Evolutionary conservation across 805 yeast species (phyloP), one percentile per base, ranked within the genome.

Genomic region (Kazachstania bromeliacearum): DNA sequence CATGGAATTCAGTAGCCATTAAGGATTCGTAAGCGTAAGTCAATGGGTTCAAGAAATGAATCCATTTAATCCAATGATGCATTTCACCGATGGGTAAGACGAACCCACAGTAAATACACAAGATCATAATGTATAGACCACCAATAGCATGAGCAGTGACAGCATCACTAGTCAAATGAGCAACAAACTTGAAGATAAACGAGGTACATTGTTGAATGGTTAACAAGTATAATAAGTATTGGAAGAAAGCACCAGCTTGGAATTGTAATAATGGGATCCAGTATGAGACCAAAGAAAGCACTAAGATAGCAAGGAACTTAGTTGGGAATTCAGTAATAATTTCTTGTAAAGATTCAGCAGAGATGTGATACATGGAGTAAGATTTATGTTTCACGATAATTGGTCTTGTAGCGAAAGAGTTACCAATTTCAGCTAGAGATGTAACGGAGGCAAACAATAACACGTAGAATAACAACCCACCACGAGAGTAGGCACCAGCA

Each of bases 61-160:
- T 62, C 77, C 77, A 71, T 53, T 74, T 69, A 39, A 73, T 70
- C 82, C 82, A 75, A 46, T 76, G 77, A 49, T 72, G 71, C 75
- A 71, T 69, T 27, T 55, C 56, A 33, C 63, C 63, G 29, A 60
- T 42, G 46, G 55, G 69, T 37, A 61, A 57, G 56, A 77, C 70
- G 51, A 66, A 74, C 59, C 71, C 71, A 37, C 79, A 68, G 57
- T 68, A 77, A 45, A 74, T 68, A 57, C 75, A 68, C 62, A 75
- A 65, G 50, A 74, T 71, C 50, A 75, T 55, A 49, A 75, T 70
- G 53, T 70, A 62, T 42, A 68, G 48, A 49, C 77, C 76, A 51
- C 73, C 73, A 48, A 71, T 45, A 23, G 77, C 73, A 42, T 73
- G 75, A 7, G 79, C 79, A 41, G 71, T 64, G 16, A 71, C 67